These are phyloP conservation scores for Pulveroboletus sp. DNA, from an alignment of 768 basidiomycete genomes.

Conservation along the genomic window DNA sequence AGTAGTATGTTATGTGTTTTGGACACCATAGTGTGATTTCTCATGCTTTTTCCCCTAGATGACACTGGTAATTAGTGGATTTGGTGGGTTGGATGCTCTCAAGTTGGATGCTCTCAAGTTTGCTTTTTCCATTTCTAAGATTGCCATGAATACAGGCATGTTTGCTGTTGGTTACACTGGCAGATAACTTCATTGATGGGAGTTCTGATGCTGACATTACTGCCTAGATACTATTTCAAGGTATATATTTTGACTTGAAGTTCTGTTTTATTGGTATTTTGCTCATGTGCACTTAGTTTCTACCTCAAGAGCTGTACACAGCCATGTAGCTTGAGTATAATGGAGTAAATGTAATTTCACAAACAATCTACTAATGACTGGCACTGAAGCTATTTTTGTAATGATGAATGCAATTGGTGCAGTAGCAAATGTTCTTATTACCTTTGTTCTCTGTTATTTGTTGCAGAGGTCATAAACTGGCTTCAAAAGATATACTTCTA, in stretches of 20 bases:
- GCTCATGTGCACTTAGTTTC: conserved; percentile 32
- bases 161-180: conserved; percentile 33
- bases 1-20: conserved; percentile 24
- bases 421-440: conserved; percentile 48
- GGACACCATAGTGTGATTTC: not conserved
- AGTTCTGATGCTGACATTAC: conserved; percentile 1
- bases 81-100: conserved; percentile 27
- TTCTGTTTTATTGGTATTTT: not conserved
- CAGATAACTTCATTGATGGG: not conserved
- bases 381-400: conserved; percentile 37
- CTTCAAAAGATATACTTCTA: conserved; percentile 39
- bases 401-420: conserved; percentile 54
- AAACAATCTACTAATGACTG: not conserved
- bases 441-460: conserved; percentile 40
- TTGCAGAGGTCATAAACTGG: conserved; percentile 50
- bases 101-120: no score
- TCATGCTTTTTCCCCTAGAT: conserved; percentile 9
- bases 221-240: no score
- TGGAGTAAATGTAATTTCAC: no score
- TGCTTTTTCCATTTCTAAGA: conserved; percentile 3
- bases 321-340: conserved; percentile 43
- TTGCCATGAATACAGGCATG: conserved; percentile 19
- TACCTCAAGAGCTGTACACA: conserved; percentile 40
- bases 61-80: conserved; percentile 39
- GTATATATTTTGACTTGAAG: conserved; percentile 27